These are phyloP conservation scores for Diplodia corticola DNA, from an alignment of 2,329 filamentous ascomycete genomes.

Conservation along the genomic window DNA sequence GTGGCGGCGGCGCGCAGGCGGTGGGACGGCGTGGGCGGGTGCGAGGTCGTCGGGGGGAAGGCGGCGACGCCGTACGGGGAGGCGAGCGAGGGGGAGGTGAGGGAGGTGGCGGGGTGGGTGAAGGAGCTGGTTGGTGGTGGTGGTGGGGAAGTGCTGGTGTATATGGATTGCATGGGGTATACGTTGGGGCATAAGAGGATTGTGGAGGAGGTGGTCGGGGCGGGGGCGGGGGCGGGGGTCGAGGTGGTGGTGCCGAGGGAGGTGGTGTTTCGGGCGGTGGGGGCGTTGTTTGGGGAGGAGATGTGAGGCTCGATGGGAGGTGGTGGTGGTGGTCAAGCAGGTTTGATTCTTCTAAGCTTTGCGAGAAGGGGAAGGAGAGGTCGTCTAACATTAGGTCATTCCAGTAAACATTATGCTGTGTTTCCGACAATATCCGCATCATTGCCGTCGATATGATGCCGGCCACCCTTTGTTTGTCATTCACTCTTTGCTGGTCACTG, in stretches of 20 bases:
- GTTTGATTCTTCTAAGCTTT: neutral
- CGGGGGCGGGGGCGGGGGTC: neutral
- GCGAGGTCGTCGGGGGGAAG: neutral
- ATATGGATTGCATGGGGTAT: slow-evolving; percentile 13
- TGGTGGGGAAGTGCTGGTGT: neutral
- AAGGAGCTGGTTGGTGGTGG: neutral
- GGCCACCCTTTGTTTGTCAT: neutral
- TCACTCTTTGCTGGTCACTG: neutral
- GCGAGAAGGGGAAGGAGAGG: too few relatives aligned
- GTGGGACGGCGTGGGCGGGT: neutral
- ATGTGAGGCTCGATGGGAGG: neutral
- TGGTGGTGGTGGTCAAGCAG: too few relatives aligned
- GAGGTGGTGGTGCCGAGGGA: slow-evolving; percentile 8
- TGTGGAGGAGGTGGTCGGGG: neutral
- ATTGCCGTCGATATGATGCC: neutral
- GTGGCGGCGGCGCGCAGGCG: neutral
- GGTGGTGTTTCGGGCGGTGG: neutral
- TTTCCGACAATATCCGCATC: neutral
- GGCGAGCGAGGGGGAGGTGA: neutral
- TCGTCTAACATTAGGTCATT: neutral
- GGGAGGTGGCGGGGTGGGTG: neutral
- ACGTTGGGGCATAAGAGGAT: slow-evolving; percentile 5
- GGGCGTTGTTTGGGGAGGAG: neutral
- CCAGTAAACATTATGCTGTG: neutral
- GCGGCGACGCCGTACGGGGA: neutral